Evolutionary conservation across 2,329 filamentous ascomycete genomes (phyloP), one percentile per base, ranked within the genome.

Genomic region (Balansia obtecta): DNA sequence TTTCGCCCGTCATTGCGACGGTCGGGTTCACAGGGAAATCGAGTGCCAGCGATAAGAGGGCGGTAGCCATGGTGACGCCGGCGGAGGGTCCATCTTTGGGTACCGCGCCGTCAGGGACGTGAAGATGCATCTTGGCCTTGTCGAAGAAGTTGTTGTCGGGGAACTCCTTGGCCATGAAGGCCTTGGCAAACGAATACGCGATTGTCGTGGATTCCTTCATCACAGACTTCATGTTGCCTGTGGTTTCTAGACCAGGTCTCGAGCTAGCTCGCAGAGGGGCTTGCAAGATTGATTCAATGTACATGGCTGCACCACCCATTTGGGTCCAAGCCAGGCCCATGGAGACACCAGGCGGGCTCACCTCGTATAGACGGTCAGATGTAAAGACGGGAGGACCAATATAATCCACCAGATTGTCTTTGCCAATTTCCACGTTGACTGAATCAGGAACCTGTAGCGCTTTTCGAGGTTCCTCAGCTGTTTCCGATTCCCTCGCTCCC

Each of bases 311-410:
- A 53, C 93, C 93, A 54, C 93, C 93, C 80, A 98, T 88, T 63
- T 89, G 88, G 8, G 94, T 98, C 93, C 93, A 98, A 8, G 93
- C 93, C 48, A 98, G 79, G 56, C 93, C 93, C 93, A 98, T 97
- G 20, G 90, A 87, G 15, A 98, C 93, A 68, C 93, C 93, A 2
- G 93, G 80, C 4, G 94, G 93, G 52, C 89, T 95, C 45, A 83
- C 81, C 60, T 98, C 93, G 72, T 97, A 98, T 13, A 98, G 76
- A 50, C 94, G 83, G 67, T 98, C 93, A 4, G 93, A 88, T 0
- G 89, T 98, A 71, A 95, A 98, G 49, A 97, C 80, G 1, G 93
- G 90, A 1, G 93, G 90, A 2, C 93, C 93, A 52, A 98, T 91
- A 63, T 96, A 98, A 67, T 98, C 93, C 62, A 94, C 94, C 48